These are phyloP conservation scores for Penicillium egyptiacum DNA, from an alignment of 495 filamentous ascomycete genomes.

Conservation along the genomic window DNA sequence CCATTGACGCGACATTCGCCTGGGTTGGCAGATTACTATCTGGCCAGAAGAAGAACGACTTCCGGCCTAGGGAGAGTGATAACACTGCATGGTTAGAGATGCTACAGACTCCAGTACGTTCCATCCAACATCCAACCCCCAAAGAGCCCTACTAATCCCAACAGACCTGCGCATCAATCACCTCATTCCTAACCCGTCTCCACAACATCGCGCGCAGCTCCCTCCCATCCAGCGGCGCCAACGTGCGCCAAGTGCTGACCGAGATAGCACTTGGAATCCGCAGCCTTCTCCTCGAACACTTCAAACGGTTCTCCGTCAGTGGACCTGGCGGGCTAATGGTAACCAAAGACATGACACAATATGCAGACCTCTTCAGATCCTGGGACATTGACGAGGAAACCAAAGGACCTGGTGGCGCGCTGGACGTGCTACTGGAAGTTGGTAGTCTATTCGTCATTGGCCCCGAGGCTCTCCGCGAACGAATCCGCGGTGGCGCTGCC, in stretches of 20 bases:
- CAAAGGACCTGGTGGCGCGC: conserved; percentile 57
- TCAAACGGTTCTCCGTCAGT: conserved; percentile 89
- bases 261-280: conserved; percentile 83
- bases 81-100: conserved; percentile 71
- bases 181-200: conserved; percentile 69
- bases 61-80: conserved; percentile 83
- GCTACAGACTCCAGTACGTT: conserved; percentile 70
- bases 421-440: conserved; percentile 88
- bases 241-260: conserved; percentile 72
- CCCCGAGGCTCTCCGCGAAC: conserved; percentile 80
- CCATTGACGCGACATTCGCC: conserved; percentile 77
- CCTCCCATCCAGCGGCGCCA: conserved; percentile 68
- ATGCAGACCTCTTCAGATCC: conserved; percentile 75
- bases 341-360: conserved; percentile 91
- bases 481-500: conserved; percentile 58
- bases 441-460: conserved; percentile 97
- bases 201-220: conserved; percentile 61
- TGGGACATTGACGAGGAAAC: conserved; percentile 71
- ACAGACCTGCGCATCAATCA: conserved; percentile 74
- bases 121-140: background rate
- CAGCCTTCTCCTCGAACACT: conserved; percentile 79
- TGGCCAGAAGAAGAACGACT: conserved; percentile 88
- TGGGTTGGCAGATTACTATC: conserved; percentile 75
- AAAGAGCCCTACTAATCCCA: conserved; percentile 1
- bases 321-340: conserved; percentile 92